Base-by-base conservation (phyloP, 176 grass and related monocot genomes). In the Metroxylon sagu region DNA sequence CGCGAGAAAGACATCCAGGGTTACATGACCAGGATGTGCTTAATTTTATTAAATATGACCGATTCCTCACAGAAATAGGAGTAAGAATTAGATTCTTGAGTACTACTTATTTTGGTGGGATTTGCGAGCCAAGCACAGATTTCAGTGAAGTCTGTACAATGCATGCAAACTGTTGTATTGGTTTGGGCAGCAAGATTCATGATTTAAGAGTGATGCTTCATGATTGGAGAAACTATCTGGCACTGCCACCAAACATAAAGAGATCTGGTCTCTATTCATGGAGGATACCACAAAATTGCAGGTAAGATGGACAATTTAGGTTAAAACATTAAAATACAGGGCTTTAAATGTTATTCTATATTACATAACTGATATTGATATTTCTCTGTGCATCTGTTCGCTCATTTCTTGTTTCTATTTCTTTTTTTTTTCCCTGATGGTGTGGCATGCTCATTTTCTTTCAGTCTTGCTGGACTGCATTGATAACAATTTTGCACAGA, bases 151-250 rank as follows among this genome's bases (percentile, higher is more conserved):
- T 96, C 6, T 85, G 80, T 61, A 96, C 92, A 10, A 58, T 90
- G 29, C 92, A 96, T 66, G 92, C 87, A 16, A 96, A 90, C 69
- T 90, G 92, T 68, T 96, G 87, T 57, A 72, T 80, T 0, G 92
- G 87, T 18, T 65, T 90, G 14, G 55, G 10, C 4, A 84, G 78
- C 16, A 96, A 96, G 72, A 71, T 85, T 48, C 39, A 64, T 49
- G 81, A 80, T 74, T 72, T 90, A 53, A 74, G 57, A 49, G 73
- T 30, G 29, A 72, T 90, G 68, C 76, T 96, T 26, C 51, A 50
- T 21, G 91, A 87, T 67, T 96, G 86, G 86, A 68, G 57, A 21
- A 90, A 71, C 53, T 96, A 80, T 58, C 85, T 70, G 71, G 60
- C 71, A 25, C 61, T 71, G 61, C 8, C 83, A 10, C 53, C 43